Evolutionary conservation across 352 stramenopile species (phyloP).

Genomic region (Phytophthora megakarya): DNA sequence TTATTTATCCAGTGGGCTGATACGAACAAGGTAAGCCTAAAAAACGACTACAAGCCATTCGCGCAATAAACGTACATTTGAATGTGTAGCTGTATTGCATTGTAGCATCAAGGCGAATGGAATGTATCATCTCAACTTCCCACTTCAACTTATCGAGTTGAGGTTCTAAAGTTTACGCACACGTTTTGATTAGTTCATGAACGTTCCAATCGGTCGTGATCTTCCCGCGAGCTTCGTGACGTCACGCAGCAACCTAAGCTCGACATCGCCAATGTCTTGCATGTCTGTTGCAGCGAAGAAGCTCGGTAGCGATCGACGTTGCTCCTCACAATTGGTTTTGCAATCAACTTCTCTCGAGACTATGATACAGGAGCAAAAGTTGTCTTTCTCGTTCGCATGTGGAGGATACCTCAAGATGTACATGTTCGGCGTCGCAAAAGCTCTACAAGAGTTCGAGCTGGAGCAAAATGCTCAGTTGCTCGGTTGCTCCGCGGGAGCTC

Average conservation of each 20-base stretch:
- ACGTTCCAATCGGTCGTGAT: neutral
- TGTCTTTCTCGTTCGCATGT: slow-evolving; percentile 83
- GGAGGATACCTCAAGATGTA: slow-evolving; percentile 90
- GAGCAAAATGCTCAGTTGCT: slow-evolving; percentile 65
- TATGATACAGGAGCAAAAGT: too few species aligned
- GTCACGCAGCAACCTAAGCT: neutral
- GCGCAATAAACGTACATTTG: neutral
- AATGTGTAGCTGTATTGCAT: neutral
- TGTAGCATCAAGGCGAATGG: too few species aligned
- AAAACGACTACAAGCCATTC: neutral
- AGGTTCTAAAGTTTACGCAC: neutral
- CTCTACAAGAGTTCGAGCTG: slow-evolving; percentile 75
- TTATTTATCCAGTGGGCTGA: slow-evolving; percentile 13
- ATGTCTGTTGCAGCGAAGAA: too few species aligned
- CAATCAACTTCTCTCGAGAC: neutral
- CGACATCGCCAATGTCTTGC: neutral
- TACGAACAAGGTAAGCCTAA: neutral
- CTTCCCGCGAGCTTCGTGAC: neutral
- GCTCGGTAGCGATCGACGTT: neutral
- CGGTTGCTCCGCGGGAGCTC: slow-evolving; percentile 78
- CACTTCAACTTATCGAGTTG: slow-evolving; percentile 3
- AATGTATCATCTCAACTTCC: too few species aligned
- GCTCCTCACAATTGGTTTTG: slow-evolving; percentile 3
- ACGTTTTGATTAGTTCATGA: neutral
- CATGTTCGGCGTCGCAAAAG: slow-evolving; percentile 86